Conservation (phyloP, 2,329 filamentous ascomycete genomes). For the Hypoxylon sp. region DNA sequence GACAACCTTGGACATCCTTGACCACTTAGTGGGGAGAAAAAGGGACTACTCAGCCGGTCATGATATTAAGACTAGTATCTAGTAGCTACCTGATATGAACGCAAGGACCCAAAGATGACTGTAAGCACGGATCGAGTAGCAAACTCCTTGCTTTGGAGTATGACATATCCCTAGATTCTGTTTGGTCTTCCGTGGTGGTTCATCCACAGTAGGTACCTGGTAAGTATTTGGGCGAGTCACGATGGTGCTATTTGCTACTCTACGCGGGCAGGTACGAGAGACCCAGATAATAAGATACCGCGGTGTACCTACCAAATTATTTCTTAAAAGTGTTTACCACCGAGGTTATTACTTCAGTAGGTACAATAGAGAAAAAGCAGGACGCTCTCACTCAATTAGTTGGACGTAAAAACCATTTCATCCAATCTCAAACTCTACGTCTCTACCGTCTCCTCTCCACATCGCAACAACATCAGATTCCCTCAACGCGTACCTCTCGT, state of each 20-base stretch:
- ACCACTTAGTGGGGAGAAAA: no score
- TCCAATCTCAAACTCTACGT: background rate
- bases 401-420: background rate
- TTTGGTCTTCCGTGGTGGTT: background rate
- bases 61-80: no score
- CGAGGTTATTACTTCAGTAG: background rate
- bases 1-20: no score
- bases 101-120: no score
- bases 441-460: conserved; percentile 17
- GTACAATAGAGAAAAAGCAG: background rate
- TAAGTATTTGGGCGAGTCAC: background rate
- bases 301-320: background rate
- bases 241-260: background rate
- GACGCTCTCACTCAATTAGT: background rate
- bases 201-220: background rate
- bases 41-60: no score
- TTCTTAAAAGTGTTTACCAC: background rate
- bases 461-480: conserved; percentile 27
- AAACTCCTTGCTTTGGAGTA: background rate
- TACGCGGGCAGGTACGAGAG: background rate
- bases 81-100: no score
- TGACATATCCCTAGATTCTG: conserved; percentile 1
- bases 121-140: background rate
- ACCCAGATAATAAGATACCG: background rate
- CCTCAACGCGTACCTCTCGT: conserved; percentile 19